Evolutionary conservation across 805 yeast species (phyloP).

Genomic region (Clavispora phyllophila): DNA sequence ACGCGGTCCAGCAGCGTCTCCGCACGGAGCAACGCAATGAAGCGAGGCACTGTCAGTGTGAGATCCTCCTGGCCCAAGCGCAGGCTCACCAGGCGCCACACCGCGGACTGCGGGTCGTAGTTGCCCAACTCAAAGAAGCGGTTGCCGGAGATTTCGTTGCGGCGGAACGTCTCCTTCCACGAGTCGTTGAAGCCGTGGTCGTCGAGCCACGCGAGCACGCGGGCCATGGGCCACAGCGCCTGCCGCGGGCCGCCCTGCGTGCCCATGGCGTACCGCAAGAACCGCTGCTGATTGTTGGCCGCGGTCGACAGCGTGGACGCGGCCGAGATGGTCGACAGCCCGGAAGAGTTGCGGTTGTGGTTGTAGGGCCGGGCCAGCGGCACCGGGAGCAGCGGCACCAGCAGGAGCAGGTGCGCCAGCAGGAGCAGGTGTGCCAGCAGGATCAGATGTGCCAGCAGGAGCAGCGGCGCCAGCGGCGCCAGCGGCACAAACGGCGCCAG

Average conservation of each 20-base stretch:
- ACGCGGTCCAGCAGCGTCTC: slow-evolving; percentile 6
- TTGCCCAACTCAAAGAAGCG: slow-evolving; percentile 63
- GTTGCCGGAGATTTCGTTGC: slow-evolving; percentile 54
- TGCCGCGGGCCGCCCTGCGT: slow-evolving; percentile 19
- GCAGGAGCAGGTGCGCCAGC: neutral
- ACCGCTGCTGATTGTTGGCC: slow-evolving; percentile 34
- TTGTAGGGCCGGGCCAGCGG: neutral
- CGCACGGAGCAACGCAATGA: slow-evolving; percentile 44
- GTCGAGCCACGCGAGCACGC: slow-evolving; percentile 66
- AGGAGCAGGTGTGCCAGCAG: neutral
- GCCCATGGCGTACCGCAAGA: slow-evolving; percentile 39
- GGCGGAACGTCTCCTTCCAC: slow-evolving; percentile 66
- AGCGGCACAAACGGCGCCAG: neutral
- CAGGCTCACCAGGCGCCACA: slow-evolving; percentile 43
- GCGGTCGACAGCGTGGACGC: slow-evolving; percentile 28
- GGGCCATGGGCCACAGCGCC: slow-evolving; percentile 68
- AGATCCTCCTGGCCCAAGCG: slow-evolving; percentile 36
- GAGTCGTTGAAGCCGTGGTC: slow-evolving; percentile 61
- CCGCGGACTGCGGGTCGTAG: slow-evolving; percentile 45
- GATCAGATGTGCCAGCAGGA: slow-evolving; percentile 8
- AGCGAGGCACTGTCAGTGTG: slow-evolving; percentile 51
- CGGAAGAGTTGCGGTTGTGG: slow-evolving; percentile 32
- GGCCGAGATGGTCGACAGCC: slow-evolving; percentile 29
- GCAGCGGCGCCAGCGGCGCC: slow-evolving; percentile 9
- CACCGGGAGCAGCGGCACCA: neutral